These are phyloP conservation scores for Talaromyces ruber DNA, from an alignment of 495 filamentous ascomycete species.

Conservation along the genomic window DNA sequence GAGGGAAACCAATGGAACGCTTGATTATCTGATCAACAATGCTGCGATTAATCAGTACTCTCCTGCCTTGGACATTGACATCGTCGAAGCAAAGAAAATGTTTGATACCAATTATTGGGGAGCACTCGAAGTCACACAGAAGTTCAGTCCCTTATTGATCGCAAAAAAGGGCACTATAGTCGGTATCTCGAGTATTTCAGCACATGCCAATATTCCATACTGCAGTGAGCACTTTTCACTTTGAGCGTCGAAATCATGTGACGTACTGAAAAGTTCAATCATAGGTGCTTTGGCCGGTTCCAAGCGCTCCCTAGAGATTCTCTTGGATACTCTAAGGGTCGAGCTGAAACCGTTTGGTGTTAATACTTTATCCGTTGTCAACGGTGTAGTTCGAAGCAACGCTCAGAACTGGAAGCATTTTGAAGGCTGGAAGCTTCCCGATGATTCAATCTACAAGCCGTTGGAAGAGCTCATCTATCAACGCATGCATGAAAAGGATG, in stretches of 20 bases:
- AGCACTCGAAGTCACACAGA: constrained; percentile 40
- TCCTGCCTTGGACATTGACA: constrained; percentile 36
- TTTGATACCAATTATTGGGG: constrained; percentile 50
- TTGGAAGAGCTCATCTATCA: constrained; percentile 13
- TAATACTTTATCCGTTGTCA: constrained; percentile 10
- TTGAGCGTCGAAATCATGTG: neutral
- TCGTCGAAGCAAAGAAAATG: constrained; percentile 31
- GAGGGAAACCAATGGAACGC: constrained; percentile 42
- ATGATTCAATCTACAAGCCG: constrained; percentile 13
- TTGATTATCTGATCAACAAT: constrained; percentile 51
- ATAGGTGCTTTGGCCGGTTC: constrained; percentile 36
- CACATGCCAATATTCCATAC: constrained; percentile 32
- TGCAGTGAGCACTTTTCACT: constrained; percentile 16
- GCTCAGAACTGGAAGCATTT: constrained; percentile 5
- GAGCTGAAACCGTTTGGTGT: constrained; percentile 42
- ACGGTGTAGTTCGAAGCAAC: constrained; percentile 13
- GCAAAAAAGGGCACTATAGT: constrained; percentile 33
- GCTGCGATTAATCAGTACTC: constrained; percentile 34
- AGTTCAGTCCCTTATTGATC: constrained; percentile 44
- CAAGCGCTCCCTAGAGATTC: constrained; percentile 41
- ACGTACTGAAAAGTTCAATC: neutral
- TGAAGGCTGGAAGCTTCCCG: constrained; percentile 1
- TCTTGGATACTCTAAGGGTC: constrained; percentile 35
- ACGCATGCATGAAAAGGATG: constrained; percentile 8
- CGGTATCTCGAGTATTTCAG: constrained; percentile 40